Evolutionary conservation across 306 rosid genomes (phyloP), one percentile per base, ranked within the genome.

Genomic region (Acacia crassicarpa): DNA sequence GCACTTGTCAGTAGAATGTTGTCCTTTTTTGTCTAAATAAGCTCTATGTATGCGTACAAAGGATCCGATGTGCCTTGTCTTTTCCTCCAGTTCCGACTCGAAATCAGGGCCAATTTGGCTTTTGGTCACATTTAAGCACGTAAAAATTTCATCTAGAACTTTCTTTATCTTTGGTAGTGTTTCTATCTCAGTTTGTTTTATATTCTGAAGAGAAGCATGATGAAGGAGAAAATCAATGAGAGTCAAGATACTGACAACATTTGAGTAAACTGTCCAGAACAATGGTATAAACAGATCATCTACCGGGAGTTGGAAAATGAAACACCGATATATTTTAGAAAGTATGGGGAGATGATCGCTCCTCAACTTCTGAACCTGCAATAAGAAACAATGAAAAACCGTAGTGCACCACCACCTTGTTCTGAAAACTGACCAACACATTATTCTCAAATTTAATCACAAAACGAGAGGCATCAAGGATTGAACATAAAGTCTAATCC

Each of bases 321-420:
- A 0, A 0, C 17, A 5, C 8, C 25, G 44, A 51, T 74, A 67
- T 5, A 62, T 0, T 1, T 0, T 0, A 9, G 1, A 5, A 22
- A 83, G 27, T 43, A 2, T 17, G 16, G 33, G 0, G 6, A 13
- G 44, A 74, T 58, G 33, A 27, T 23, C 9, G 35, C 12, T n/a
- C 16, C 46, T 86, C 22, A 86, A 49, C 65, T 0, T 67, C 33
- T 78, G 85, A 68, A 81, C 62, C 87, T 86, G 81, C 76, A 74
- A 66, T 11, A 58, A 74, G 49, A 45, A 79, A 66, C 53, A 25
- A 76, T 75, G 19, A 82, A 30, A 48, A 61, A 32, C 51, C 20
- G 13, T 13, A 41, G 72, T 14, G 6, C 54, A 43, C n/a, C 54
- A 11, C 2, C 19, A 44, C 16, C 61, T 27, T 46, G 27, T 32